Conservation (phyloP, 169 alveolate species). For the Cardiosporidium cionae region DNA sequence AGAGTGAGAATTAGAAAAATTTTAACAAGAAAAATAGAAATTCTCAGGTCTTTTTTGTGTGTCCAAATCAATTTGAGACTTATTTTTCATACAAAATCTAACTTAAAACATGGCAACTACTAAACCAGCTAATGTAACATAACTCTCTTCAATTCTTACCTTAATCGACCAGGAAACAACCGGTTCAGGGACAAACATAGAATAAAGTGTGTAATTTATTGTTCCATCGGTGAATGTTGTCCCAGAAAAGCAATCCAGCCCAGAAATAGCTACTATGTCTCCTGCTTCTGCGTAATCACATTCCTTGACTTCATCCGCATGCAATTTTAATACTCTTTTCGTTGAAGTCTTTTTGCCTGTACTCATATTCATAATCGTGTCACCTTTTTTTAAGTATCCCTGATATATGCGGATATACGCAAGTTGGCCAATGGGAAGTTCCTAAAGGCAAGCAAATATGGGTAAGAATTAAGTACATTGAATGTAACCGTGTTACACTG, state of each 20-base stretch:
- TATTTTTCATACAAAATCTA: too few relatives aligned
- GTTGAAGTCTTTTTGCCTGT: constrained; percentile 46
- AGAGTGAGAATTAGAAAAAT: too few relatives aligned
- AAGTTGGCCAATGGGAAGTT: constrained; percentile 71
- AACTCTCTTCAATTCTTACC: constrained; percentile 52
- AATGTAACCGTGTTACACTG: too few relatives aligned
- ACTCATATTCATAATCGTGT: constrained; percentile 51
- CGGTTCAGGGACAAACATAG: constrained; percentile 87
- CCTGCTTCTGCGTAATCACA: constrained; percentile 83
- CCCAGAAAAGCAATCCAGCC: constrained; percentile 78
- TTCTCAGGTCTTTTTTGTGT: too few relatives aligned
- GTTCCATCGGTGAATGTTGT: constrained; percentile 49
- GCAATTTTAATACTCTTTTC: constrained; percentile 73
- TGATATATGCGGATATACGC: constrained; percentile 83
- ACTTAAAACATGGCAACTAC: too few relatives aligned
- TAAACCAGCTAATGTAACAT: constrained; percentile 59
- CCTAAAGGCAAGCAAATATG: too few relatives aligned
- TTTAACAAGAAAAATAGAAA: too few relatives aligned
- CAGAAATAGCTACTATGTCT: constrained; percentile 91
- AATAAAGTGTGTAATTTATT: constrained; percentile 49
- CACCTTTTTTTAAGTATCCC: constrained; percentile 73
- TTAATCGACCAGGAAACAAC: constrained; percentile 82
- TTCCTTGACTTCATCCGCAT: constrained; percentile 85
- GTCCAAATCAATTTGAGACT: too few relatives aligned
- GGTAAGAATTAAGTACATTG: too few relatives aligned